A percentile compares a stretch with the other conserved stretches of the same genome.
These are phyloP conservation scores for Wolfiporia cocos DNA, from an alignment of 1,284 basidiomycete genomes.

Conservation along the genomic window DNA sequence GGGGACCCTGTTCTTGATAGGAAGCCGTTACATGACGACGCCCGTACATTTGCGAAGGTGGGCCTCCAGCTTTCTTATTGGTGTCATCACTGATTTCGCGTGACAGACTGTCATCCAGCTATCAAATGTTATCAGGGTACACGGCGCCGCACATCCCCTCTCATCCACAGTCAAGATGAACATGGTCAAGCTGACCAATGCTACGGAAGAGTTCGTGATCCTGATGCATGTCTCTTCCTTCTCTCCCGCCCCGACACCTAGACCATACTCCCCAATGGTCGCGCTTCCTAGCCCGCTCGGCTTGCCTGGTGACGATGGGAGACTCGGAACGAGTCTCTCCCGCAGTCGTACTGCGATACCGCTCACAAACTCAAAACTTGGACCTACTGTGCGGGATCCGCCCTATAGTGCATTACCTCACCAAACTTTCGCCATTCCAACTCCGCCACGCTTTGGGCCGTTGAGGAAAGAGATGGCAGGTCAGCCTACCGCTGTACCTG, in stretches of 20 bases:
- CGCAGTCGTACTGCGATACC: constrained; percentile 55
- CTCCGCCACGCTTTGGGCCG: constrained; percentile 17
- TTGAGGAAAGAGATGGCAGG: constrained; percentile 7
- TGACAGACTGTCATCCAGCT: constrained; percentile 60
- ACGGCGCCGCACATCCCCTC: constrained; percentile 47
- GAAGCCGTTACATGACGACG: constrained; percentile 60
- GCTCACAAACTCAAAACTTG: constrained; percentile 35
- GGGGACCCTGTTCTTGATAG: constrained; percentile 39
- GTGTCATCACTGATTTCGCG: constrained; percentile 4
- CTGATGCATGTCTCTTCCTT: constrained; percentile 77
- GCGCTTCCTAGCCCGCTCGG: constrained; percentile 16
- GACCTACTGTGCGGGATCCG: constrained; percentile 31
- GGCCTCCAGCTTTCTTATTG: constrained; percentile 7
- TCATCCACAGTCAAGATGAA: constrained; percentile 53
- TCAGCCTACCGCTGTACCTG: constrained; percentile 3
- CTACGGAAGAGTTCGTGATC: constrained; percentile 75
- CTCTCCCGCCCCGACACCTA: constrained; percentile 46
- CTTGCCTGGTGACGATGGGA: constrained; percentile 36
- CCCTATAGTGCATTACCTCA: constrained; percentile 52
- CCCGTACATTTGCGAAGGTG: constrained; percentile 70
- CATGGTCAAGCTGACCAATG: constrained; percentile 68
- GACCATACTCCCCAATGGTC: constrained; percentile 41
- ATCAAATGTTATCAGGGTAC: constrained; percentile 58
- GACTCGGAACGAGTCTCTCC: constrained; percentile 45
- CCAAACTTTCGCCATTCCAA: constrained; percentile 40